Evolutionary conservation across 1,284 basidiomycete species (phyloP).

Genomic region (Sphaerobolus stellatus): DNA sequence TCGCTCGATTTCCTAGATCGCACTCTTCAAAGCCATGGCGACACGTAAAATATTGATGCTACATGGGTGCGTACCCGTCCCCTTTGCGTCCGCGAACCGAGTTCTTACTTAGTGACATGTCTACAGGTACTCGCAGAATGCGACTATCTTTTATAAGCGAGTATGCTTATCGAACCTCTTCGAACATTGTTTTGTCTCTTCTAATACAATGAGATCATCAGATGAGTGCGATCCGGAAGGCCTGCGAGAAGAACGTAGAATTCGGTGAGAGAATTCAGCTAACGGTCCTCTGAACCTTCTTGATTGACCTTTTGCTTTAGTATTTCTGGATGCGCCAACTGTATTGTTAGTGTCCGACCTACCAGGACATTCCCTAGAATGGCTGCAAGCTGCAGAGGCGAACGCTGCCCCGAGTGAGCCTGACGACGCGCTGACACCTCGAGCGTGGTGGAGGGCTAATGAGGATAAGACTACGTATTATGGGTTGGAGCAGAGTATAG

Average conservation of each 20-base stretch:
- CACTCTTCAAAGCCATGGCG: background rate
- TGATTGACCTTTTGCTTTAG: conserved; percentile 37
- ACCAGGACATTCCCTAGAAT: conserved; percentile 42
- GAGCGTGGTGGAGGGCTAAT: conserved; percentile 77
- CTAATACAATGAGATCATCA: conserved; percentile 27
- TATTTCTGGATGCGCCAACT: conserved; percentile 79
- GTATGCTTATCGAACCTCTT: conserved; percentile 40
- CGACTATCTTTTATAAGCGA: conserved; percentile 75
- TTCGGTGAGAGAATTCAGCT: conserved; percentile 48
- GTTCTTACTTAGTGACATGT: conserved; percentile 5
- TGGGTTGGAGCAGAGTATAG: conserved; percentile 61
- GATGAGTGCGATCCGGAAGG: conserved; percentile 75
- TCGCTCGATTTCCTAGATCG: no score
- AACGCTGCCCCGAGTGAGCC: conserved; percentile 48
- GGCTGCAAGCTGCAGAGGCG: conserved; percentile 53
- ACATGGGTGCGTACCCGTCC: conserved; percentile 49
- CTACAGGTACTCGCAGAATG: conserved; percentile 79
- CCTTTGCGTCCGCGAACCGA: conserved; percentile 2
- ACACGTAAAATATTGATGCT: conserved; percentile 50
- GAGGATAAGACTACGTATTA: conserved; percentile 48
- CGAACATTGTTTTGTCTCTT: background rate
- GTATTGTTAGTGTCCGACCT: conserved; percentile 74
- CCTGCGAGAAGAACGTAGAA: conserved; percentile 66
- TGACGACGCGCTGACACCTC: conserved; percentile 61
- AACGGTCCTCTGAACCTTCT: background rate